These are phyloP conservation scores for Microbotryum lychnidis-dioicae DNA, from an alignment of 1,284 basidiomycete species.

Conservation along the genomic window DNA sequence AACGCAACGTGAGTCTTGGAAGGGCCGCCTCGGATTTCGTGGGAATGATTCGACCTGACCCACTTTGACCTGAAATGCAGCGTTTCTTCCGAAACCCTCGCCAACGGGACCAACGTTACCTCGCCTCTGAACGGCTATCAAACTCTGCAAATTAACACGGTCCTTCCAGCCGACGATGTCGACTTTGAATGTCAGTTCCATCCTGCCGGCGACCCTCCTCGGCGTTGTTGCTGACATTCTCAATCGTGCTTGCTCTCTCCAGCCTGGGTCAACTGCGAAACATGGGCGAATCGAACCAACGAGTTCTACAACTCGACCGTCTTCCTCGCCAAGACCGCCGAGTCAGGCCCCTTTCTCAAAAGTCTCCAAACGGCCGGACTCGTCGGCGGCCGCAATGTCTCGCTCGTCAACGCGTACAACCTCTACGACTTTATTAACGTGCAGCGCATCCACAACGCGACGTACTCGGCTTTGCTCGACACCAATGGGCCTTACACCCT, in stretches of 20 bases:
- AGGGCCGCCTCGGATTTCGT: no score
- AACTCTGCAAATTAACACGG: conserved; percentile 51
- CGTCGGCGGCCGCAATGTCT: conserved; percentile 58
- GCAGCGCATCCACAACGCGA: conserved; percentile 63
- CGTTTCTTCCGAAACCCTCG: conserved; percentile 59
- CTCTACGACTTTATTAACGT: conserved; percentile 49
- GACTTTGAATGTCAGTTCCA: conserved; percentile 52
- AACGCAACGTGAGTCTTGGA: conserved; percentile 41
- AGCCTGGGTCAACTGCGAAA: conserved; percentile 38
- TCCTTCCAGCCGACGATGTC: conserved; percentile 70
- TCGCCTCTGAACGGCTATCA: conserved; percentile 77
- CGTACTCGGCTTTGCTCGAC: conserved; percentile 61
- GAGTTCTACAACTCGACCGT: conserved; percentile 35
- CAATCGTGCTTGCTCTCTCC: neutral
- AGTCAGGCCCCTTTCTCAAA: conserved; percentile 57
- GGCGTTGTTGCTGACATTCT: no score
- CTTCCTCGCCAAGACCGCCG: conserved; percentile 53
- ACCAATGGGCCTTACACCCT: conserved; percentile 40
- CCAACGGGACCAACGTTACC: conserved; percentile 63
- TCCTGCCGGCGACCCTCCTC: no score
- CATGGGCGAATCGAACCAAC: conserved; percentile 28
- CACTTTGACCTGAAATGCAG: conserved; percentile 34
- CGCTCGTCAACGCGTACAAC: conserved; percentile 58
- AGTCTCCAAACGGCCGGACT: conserved; percentile 50
- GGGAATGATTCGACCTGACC: neutral